These are phyloP conservation scores for Pseudocohnilembus persalinus DNA, from an alignment of 169 alveolate species.

Conservation along the genomic window DNA sequence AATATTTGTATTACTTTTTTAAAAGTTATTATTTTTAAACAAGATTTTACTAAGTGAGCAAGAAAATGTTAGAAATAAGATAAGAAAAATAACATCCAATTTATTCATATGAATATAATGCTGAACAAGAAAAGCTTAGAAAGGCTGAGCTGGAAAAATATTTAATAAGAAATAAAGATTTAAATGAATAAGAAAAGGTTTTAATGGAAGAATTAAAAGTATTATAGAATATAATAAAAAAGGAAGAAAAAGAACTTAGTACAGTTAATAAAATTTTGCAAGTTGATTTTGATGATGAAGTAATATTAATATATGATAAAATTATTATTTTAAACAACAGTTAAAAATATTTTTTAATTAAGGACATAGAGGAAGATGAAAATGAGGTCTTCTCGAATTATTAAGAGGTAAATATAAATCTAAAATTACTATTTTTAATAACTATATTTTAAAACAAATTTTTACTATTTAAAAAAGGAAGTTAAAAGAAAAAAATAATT, in stretches of 20 bases:
- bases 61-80: slow-evolving; percentile 9
- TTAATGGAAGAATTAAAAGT: slow-evolving; percentile 1
- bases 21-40: too few relatives aligned
- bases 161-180: slow-evolving; percentile 23
- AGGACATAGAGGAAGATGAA: neutral
- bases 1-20: neutral
- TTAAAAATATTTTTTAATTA: neutral
- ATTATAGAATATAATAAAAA: neutral
- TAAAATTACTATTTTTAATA: neutral
- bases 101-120: slow-evolving; percentile 11
- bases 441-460: neutral
- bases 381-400: neutral
- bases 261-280: slow-evolving; percentile 10
- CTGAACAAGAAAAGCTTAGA: slow-evolving; percentile 28
- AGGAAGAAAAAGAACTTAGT: slow-evolving; percentile 21
- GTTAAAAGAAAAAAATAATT: slow-evolving; percentile 14
- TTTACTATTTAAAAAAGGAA: slow-evolving; percentile 13
- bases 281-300: slow-evolving; percentile 3
- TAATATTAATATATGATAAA: neutral
- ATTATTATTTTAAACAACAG: neutral
- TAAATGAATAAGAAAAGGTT: slow-evolving; percentile 15
- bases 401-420: neutral
- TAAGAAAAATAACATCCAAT: slow-evolving; percentile 7
- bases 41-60: slow-evolving; percentile 10
- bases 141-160: slow-evolving; percentile 19